These are phyloP conservation scores for Stellera chamaejasme DNA, from an alignment of 345 rosid species.

Conservation along the genomic window DNA sequence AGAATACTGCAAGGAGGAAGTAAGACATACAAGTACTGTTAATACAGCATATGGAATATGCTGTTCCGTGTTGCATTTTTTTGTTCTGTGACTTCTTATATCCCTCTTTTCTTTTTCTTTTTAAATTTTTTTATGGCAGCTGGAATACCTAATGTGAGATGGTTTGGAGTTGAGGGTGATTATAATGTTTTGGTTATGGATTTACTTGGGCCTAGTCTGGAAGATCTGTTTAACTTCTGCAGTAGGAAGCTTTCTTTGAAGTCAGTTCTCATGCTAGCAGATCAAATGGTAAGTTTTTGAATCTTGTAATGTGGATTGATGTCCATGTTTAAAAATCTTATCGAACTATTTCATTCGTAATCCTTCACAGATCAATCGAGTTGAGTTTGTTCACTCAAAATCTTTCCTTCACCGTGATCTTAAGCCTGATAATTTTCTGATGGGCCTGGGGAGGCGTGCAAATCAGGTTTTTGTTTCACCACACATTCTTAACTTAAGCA, in stretches of 20 bases:
- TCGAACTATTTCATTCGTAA: background rate
- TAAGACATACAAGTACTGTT: constrained; percentile 22
- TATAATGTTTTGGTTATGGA: constrained; percentile 96
- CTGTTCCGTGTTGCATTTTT: background rate
- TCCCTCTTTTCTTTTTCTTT: background rate
- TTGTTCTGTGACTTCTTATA: background rate
- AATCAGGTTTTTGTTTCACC: constrained; percentile 47
- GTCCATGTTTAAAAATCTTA: background rate
- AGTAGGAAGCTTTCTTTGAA: constrained; percentile 75
- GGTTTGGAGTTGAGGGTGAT: constrained; percentile 88
- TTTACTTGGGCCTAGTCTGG: constrained; percentile 96
- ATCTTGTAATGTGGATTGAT: background rate
- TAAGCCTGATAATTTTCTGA: constrained; percentile 91
- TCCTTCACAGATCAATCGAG: constrained; percentile 68
- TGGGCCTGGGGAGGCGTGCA: constrained; percentile 95
- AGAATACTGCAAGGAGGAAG: constrained; percentile 96
- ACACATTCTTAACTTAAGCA: background rate
- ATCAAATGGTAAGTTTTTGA: constrained; percentile 67
- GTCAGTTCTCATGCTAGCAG: constrained; percentile 97
- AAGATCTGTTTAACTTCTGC: constrained; percentile 89
- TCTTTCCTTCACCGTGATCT: constrained; percentile 95
- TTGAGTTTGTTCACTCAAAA: constrained; percentile 82
- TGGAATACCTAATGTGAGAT: constrained; percentile 88
- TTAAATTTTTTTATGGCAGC: constrained; percentile 37
- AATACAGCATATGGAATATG: background rate